Evolutionary conservation across 2,329 filamentous ascomycete genomes (phyloP).

Genomic region (Dendrostoma leiphaemia): DNA sequence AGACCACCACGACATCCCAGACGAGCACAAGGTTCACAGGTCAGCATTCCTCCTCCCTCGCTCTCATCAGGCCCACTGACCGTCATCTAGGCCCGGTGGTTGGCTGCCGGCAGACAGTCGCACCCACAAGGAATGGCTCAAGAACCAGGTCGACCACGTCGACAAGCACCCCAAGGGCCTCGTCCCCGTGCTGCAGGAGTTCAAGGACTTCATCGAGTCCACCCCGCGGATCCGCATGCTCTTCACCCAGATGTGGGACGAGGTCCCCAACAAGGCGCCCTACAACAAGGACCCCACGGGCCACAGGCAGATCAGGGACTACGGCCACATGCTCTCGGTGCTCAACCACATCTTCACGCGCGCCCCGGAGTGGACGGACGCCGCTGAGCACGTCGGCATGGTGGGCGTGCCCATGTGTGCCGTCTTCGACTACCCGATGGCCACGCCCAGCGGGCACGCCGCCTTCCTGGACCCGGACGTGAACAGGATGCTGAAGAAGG

Average conservation of each 20-base stretch:
- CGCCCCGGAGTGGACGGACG: constrained; percentile 53
- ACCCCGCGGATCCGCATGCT: constrained; percentile 66
- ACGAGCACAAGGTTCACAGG: constrained; percentile 44
- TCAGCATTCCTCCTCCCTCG: constrained; percentile 27
- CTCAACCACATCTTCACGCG: constrained; percentile 58
- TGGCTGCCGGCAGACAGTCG: constrained; percentile 66
- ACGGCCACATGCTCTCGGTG: constrained; percentile 63
- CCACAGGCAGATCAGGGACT: constrained; percentile 61
- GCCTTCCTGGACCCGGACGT: constrained; percentile 56
- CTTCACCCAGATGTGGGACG: constrained; percentile 65
- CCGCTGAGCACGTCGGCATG: constrained; percentile 48
- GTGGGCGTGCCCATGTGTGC: constrained; percentile 54
- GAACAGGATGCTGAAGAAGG: constrained; percentile 51
- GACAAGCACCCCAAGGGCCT: constrained; percentile 50
- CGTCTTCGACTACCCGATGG: constrained; percentile 57
- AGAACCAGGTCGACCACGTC: constrained; percentile 51
- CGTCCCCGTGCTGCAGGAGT: constrained; percentile 61
- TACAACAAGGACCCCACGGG: constrained; percentile 63
- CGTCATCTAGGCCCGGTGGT: constrained; percentile 42
- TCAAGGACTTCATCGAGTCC: constrained; percentile 63
- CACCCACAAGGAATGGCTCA: constrained; percentile 63
- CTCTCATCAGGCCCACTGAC: neutral
- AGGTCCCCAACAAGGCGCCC: constrained; percentile 59
- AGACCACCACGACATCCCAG: constrained; percentile 50
- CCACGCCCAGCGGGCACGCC: constrained; percentile 50